phyloP scores from a whole-genome alignment of 495 filamentous ascomycete species.

The Daldinia concentrica region DNA sequence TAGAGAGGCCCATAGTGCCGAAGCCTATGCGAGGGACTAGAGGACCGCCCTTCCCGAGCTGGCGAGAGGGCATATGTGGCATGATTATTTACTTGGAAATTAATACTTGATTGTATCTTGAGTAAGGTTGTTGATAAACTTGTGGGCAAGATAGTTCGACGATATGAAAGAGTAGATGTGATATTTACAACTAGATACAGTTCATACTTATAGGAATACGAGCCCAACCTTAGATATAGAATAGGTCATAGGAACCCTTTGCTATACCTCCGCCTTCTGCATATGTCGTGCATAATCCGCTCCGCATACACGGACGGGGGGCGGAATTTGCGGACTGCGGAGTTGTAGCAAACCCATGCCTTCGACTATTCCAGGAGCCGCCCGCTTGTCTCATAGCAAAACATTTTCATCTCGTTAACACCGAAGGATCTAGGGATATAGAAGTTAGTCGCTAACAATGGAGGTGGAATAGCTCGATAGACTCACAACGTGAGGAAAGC shows the following conservation, averaged over 20 bases:
- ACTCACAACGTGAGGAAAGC: conserved; percentile 39
- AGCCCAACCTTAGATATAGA: no score
- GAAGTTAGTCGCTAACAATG: background rate
- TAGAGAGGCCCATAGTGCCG: conserved; percentile 65
- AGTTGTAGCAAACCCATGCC: conserved; percentile 13
- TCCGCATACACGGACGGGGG: conserved; percentile 8
- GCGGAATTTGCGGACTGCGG: conserved; percentile 20
- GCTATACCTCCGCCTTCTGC: background rate
- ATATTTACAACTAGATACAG: background rate
- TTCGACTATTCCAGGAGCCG: conserved; percentile 7
- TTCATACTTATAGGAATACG: conserved; percentile 18
- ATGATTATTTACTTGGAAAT: conserved; percentile 2
- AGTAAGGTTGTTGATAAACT: background rate
- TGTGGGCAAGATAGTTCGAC: no score
- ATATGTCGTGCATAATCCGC: conserved; percentile 9
- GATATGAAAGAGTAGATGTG: background rate
- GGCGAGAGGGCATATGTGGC: conserved; percentile 51
- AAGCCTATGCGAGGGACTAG: conserved; percentile 63
- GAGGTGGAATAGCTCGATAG: background rate
- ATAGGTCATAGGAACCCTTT: background rate
- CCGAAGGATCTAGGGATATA: conserved; percentile 27
- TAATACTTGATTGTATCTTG: background rate
- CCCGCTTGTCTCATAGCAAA: conserved; percentile 38
- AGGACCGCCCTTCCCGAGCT: conserved; percentile 65
- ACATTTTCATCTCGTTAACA: conserved; percentile 38